phyloP scores from a whole-genome alignment of 148 eudicot species.

The Tetragonia tetragonoides region DNA sequence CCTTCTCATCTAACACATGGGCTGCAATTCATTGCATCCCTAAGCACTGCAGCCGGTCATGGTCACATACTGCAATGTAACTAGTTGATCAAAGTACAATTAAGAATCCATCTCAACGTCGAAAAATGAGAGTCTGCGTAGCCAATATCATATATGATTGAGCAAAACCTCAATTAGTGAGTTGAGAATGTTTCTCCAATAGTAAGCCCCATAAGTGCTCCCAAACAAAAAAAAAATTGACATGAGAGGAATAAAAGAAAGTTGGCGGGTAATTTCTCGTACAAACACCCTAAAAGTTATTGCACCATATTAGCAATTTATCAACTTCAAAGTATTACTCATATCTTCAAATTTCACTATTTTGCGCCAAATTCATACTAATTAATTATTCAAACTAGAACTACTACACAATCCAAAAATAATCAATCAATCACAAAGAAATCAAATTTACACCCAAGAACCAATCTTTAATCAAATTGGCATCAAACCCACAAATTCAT shows the following conservation, averaged over 20 bases:
- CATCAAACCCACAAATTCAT: constrained; percentile 7
- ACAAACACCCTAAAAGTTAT: neutral
- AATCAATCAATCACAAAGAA: constrained; percentile 11
- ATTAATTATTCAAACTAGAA: neutral
- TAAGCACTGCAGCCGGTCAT: too few relatives aligned
- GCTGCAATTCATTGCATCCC: too few relatives aligned
- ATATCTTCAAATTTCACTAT: neutral
- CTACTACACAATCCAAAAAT: constrained; percentile 6
- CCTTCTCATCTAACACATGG: neutral
- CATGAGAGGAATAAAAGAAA: neutral
- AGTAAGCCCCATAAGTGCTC: neutral
- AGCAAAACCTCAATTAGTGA: neutral
- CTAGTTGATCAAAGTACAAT: neutral
- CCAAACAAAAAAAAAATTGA: neutral
- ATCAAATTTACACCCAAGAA: neutral
- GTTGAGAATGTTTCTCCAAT: neutral
- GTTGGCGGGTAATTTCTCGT: constrained; percentile 10
- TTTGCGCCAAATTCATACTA: neutral
- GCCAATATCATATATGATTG: neutral
- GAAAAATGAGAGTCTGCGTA: neutral
- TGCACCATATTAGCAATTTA: constrained; percentile 7
- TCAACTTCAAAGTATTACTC: constrained; percentile 8
- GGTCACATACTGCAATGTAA: too few relatives aligned
- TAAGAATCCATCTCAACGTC: neutral
- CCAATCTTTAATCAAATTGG: neutral